These are phyloP conservation scores for Cicer pinnatifidum DNA, from an alignment of 306 rosid genomes.

Conservation along the genomic window DNA sequence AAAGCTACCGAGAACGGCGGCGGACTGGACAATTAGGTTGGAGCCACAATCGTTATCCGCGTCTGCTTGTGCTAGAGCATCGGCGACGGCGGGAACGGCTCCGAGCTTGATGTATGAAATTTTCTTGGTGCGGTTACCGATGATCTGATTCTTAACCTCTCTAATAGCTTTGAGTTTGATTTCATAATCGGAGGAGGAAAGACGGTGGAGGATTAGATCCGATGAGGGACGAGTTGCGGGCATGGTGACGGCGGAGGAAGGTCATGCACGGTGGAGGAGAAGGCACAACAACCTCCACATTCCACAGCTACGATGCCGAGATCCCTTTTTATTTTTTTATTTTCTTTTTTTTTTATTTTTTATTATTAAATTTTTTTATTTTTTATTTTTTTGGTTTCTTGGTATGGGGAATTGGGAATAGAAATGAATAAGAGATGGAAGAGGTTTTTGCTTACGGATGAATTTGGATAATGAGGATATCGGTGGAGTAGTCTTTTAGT, in stretches of 20 bases:
- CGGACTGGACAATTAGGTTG: constrained; percentile 81
- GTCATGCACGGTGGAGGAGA: constrained; percentile 50
- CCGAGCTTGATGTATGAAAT: constrained; percentile 85
- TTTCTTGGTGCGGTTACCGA: constrained; percentile 96
- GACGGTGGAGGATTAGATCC: constrained; percentile 69
- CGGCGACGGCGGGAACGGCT: constrained; percentile 70
- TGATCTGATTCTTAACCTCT: constrained; percentile 88
- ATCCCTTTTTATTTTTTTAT: background rate
- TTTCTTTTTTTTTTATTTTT: background rate
- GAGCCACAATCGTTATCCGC: constrained; percentile 48
- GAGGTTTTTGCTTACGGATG: background rate
- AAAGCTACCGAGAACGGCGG: constrained; percentile 87
- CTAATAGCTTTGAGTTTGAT: constrained; percentile 81
- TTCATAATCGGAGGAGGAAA: constrained; percentile 62
- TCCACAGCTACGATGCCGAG: constrained; percentile 34
- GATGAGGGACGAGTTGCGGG: constrained; percentile 56
- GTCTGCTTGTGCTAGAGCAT: constrained; percentile 46
- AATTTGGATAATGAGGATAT: constrained; percentile 6
- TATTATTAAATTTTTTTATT: no score
- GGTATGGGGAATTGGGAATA: background rate
- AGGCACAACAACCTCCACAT: constrained; percentile 36
- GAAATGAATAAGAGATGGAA: no score
- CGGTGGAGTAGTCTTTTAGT: background rate
- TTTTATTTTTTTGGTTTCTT: background rate
- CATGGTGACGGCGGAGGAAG: constrained; percentile 56